Base-by-base conservation (phyloP, 352 stramenopile species). In the Phytophthora aleatoria region DNA sequence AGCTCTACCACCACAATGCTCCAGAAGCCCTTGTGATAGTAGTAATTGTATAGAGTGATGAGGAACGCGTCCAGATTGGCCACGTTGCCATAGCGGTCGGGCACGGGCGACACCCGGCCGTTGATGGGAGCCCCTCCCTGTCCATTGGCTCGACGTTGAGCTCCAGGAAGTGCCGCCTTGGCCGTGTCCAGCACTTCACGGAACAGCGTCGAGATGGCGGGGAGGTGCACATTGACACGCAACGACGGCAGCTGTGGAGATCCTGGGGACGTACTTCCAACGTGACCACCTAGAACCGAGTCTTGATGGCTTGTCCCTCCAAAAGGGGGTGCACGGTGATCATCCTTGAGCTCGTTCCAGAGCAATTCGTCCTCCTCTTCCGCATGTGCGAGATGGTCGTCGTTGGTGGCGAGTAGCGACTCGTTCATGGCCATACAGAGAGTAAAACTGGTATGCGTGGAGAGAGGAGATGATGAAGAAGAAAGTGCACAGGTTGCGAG, bases 1-100 rank as follows among this genome's bases (percentile, higher is more conserved):
- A 98, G 63, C 58, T 98, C 92, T 12, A 95, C 78, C 7, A 90
- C 79, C 4, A 95, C 69, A 57, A 97, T 98, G 51, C 76, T 85
- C 73, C 85, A 90, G 51, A 98, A 91, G n/a, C 95, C 95, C 66
- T 96, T 95, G 73, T 96, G 86, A 65, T 96, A 91, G 69, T 97
- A 98, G 79, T 98, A 98, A 53, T 94, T 94, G 86, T 98, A 98
- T 71, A 98, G 74, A 41, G 77, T 89, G 60, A 90, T 95, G 49
- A 98, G 87, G 63, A 98, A 98, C 26, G 78, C 83, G 74, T 98
- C 94, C 33, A 98, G 75, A 69, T 93, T 96, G 33, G 74, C 64
- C 31, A 97, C 84, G 36, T 84, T 77, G 5, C 87, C 87, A 52
- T 84, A 73, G 12, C 77, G 61, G 48, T 96, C 84, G 8, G 87